Evolutionary conservation across 441 rosid genomes (phyloP), one percentile per base, ranked within the genome.

Genomic region (Raphanus hybrid): DNA sequence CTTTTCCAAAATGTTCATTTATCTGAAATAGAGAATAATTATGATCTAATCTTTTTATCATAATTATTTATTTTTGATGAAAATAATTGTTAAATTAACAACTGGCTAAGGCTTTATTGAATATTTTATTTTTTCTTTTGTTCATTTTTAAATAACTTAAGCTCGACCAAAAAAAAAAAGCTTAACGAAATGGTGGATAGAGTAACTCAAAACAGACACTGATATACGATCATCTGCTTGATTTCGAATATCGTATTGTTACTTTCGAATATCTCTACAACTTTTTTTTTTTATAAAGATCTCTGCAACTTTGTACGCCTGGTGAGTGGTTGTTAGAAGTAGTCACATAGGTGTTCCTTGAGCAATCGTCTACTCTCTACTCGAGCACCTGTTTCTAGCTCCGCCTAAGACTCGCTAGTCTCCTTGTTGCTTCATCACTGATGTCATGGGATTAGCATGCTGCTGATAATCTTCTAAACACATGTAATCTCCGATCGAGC

Each of bases 401-500:
- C 43, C 43, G 11, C 43, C 87, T 69, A 48, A 15, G 58, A 78
- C 78, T 74, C 85, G 43, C 43, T 88, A 82, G 43, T 87, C 85
- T 9, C 78, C 79, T 20, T 71, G 68, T 55, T 84, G 84, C 59
- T 79, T 86, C 67, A 87, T 78, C 6, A 34, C 37, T 34, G 37
- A 34, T 34, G 37, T 34, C 37, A 34, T 34, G 37, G 37, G 37
- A 34, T 34, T 34, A 34, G 37, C 37, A 34, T 34, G 37, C 37
- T 34, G 37, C 37, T 34, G 37, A 34, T 39, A 67, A 2, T 87
- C 26, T 64, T 93, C 91, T 2, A 84, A 20, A 10, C 91, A 81
- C 81, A 74, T 84, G 87, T 59, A 87, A 69, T 0, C 77, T 81
- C 1, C 79, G 87, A 69, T 89, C 89, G 4, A 89, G 80, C 70